phyloP scores from a whole-genome alignment of 225 moss, liverwort and hornwort species.

The Physcomitrium patens region DNA sequence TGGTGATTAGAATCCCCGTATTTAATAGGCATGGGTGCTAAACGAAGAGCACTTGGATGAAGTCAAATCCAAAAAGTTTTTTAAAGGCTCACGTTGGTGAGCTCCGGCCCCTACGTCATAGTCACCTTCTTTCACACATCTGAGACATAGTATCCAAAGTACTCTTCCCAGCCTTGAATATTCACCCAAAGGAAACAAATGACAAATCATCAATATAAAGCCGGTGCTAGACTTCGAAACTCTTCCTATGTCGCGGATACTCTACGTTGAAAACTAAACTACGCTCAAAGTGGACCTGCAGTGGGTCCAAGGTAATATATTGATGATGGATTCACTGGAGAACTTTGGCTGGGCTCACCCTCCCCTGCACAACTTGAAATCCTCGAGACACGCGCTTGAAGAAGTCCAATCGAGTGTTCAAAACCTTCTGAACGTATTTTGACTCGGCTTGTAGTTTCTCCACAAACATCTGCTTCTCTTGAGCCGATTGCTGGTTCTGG shows the following conservation, averaged over 20 bases:
- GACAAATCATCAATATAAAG: constrained; percentile 10
- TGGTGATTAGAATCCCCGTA: background rate
- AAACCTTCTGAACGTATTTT: constrained; percentile 53
- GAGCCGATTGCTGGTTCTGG: constrained; percentile 25
- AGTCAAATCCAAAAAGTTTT: background rate
- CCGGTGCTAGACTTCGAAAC: background rate
- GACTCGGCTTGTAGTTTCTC: constrained; percentile 60
- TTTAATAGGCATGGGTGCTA: background rate
- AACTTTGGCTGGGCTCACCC: constrained; percentile 29
- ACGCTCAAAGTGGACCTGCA: background rate
- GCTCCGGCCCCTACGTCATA: background rate
- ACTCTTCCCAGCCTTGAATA: background rate
- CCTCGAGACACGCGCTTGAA: constrained; percentile 76
- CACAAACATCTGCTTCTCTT: constrained; percentile 41
- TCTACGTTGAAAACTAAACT: background rate
- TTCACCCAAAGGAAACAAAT: background rate
- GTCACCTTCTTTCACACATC: background rate
- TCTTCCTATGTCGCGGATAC: background rate
- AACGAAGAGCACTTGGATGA: background rate
- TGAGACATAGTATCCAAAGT: background rate
- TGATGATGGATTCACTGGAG: constrained; percentile 13
- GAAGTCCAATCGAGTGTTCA: constrained; percentile 58
- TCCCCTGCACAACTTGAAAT: constrained; percentile 57
- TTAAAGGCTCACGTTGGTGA: background rate
- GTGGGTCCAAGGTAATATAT: background rate